phyloP scores from a whole-genome alignment of 352 stramenopile genomes.

The Peronospora destructor region DNA sequence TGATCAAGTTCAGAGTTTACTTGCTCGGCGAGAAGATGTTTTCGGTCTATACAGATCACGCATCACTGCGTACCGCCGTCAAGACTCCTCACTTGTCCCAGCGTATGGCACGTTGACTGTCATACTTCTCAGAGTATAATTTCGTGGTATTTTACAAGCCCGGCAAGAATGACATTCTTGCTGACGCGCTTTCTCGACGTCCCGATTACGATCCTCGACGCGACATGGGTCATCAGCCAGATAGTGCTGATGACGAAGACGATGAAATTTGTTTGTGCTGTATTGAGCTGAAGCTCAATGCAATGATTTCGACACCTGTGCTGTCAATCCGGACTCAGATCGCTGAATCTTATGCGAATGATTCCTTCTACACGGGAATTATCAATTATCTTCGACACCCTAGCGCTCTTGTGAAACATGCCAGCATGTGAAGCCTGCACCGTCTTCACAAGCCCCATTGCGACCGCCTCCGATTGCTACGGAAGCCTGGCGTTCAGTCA shows the following conservation, averaged over 20 bases:
- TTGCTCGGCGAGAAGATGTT: background rate
- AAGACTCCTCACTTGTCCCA: background rate
- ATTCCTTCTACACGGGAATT: too few relatives aligned
- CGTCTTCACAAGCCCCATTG: too few relatives aligned
- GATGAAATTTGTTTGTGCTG: too few relatives aligned
- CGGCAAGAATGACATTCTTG: too few relatives aligned
- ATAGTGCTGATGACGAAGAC: too few relatives aligned
- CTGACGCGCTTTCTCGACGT: background rate
- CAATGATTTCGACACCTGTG: too few relatives aligned
- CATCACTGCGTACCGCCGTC: background rate
- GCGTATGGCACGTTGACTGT: background rate
- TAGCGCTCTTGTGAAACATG: background rate
- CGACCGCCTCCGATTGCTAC: too few relatives aligned
- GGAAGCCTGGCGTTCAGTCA: too few relatives aligned
- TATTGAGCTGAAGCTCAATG: too few relatives aligned
- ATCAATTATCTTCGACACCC: too few relatives aligned
- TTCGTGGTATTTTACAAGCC: background rate
- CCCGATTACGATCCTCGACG: background rate
- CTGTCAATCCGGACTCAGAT: too few relatives aligned
- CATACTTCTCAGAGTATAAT: background rate
- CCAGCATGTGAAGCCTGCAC: conserved; percentile 1
- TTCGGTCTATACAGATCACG: background rate
- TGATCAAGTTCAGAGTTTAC: background rate
- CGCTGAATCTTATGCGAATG: too few relatives aligned
- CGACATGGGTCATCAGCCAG: background rate